Evolutionary conservation across 2,329 filamentous ascomycete genomes (phyloP).

Genomic region (Fusarium papillatum): DNA sequence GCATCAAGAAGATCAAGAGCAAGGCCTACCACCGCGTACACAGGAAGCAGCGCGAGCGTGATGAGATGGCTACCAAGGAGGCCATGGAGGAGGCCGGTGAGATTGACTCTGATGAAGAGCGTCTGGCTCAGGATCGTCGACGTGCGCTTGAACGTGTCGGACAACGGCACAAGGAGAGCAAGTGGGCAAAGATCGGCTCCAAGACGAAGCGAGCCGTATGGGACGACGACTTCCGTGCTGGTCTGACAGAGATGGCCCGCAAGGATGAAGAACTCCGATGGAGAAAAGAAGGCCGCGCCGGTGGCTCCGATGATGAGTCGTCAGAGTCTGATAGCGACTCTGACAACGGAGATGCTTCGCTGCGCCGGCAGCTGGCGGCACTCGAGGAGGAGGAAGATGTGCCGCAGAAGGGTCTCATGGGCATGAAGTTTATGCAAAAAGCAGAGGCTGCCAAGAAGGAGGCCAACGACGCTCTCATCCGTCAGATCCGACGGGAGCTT

Average conservation of each 20-base stretch:
- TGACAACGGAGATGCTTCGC: conserved; percentile 67
- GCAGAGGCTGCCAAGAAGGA: conserved; percentile 84
- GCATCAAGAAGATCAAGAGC: conserved; percentile 99
- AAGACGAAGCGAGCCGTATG: conserved; percentile 84
- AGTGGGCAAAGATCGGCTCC: conserved; percentile 90
- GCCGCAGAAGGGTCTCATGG: conserved; percentile 77
- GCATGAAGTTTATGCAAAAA: conserved; percentile 95
- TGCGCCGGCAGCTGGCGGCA: conserved; percentile 61
- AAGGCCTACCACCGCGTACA: conserved; percentile 95
- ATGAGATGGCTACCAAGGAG: conserved; percentile 66
- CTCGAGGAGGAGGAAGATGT: conserved; percentile 62
- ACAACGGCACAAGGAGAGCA: conserved; percentile 87
- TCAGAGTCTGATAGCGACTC: conserved; percentile 68
- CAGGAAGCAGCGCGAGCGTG: conserved; percentile 76
- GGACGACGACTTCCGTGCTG: conserved; percentile 88
- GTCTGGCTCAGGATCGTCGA: conserved; percentile 76
- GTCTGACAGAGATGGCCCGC: conserved; percentile 84
- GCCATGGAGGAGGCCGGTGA: conserved; percentile 69
- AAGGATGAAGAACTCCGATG: conserved; percentile 86
- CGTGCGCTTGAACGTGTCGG: conserved; percentile 89
- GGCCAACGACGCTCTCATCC: conserved; percentile 83
- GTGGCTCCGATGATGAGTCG: conserved; percentile 65
- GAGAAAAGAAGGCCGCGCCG: conserved; percentile 80
- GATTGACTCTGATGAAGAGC: conserved; percentile 75
- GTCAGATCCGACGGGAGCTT: conserved; percentile 79